phyloP scores from a whole-genome alignment of 331 rosid species.

The Malus hybrid region DNA sequence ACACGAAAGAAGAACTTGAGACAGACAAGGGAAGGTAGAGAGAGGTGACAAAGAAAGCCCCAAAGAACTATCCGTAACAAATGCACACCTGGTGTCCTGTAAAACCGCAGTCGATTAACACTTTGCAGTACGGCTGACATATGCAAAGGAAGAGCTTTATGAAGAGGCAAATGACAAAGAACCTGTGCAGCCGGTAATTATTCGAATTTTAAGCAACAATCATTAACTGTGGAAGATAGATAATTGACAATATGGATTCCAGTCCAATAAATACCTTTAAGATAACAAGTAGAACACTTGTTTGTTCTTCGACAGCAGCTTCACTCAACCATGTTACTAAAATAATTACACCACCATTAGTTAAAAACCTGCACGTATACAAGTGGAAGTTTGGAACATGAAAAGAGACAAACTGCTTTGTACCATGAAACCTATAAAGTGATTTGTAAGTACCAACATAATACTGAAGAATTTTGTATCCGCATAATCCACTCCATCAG shows the following conservation, averaged over 20 bases:
- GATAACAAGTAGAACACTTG: conserved; percentile 67
- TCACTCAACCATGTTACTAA: conserved; percentile 82
- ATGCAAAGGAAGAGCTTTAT: conserved; percentile 74
- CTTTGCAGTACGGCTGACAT: conserved; percentile 82
- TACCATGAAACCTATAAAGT: conserved; percentile 10
- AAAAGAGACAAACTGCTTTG: conserved; percentile 1
- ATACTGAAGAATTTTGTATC: conserved; percentile 69
- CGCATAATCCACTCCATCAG: conserved; percentile 88
- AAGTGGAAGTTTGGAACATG: conserved; percentile 23
- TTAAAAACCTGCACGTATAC: conserved; percentile 63
- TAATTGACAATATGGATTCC: conserved; percentile 12
- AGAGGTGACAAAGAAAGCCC: not conserved
- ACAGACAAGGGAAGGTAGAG: not conserved
- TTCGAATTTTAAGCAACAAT: conserved; percentile 1
- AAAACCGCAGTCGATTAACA: conserved; percentile 86
- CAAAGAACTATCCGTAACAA: conserved; percentile 5
- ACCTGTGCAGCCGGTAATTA: conserved; percentile 52
- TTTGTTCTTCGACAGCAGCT: conserved; percentile 91
- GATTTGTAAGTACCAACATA: conserved; percentile 64
- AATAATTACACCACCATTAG: conserved; percentile 72
- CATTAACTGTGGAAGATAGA: not conserved
- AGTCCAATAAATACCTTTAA: conserved; percentile 52
- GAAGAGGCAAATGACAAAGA: conserved; percentile 90
- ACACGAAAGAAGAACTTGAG: not conserved
- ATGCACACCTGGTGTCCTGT: conserved; percentile 75